phyloP scores from a whole-genome alignment of 2,329 filamentous ascomycete species.

The Tolypocladium tropicale region DNA sequence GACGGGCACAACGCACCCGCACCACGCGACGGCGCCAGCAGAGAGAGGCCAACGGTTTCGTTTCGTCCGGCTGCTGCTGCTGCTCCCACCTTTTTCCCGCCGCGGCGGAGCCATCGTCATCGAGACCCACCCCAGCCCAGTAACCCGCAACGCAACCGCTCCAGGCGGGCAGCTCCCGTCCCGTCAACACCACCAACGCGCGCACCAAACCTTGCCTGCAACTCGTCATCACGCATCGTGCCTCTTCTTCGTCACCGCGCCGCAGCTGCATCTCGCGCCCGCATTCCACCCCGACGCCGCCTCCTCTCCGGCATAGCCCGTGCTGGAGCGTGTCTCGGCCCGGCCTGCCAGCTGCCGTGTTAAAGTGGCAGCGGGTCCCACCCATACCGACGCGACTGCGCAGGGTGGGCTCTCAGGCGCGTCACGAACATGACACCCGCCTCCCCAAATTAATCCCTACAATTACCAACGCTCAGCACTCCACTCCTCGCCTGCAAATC shows the following conservation, averaged over 20 bases:
- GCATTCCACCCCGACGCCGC: neutral
- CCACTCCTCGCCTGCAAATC: conserved; percentile 8
- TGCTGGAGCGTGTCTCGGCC: neutral
- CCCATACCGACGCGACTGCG: conserved; percentile 19
- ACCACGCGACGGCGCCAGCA: neutral
- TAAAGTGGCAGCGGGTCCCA: conserved; percentile 5
- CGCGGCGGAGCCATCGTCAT: no score
- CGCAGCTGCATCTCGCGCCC: neutral
- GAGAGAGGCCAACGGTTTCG: neutral
- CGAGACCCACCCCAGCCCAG: neutral
- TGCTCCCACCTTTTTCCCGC: no score
- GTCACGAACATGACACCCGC: conserved; percentile 30
- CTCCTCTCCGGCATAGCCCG: neutral
- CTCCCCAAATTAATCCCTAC: conserved; percentile 18
- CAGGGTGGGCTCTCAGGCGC: conserved; percentile 16
- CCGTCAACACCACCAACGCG: neutral
- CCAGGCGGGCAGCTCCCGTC: neutral
- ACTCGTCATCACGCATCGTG: neutral
- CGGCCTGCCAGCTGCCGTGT: neutral
- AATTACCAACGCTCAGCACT: conserved; percentile 1
- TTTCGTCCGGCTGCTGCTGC: no score
- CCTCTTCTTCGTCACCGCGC: neutral
- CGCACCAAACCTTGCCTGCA: neutral
- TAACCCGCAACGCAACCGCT: neutral
- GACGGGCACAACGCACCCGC: no score